These are phyloP conservation scores for Huntiella omanensis DNA, from an alignment of 2,329 filamentous ascomycete genomes.

Conservation along the genomic window DNA sequence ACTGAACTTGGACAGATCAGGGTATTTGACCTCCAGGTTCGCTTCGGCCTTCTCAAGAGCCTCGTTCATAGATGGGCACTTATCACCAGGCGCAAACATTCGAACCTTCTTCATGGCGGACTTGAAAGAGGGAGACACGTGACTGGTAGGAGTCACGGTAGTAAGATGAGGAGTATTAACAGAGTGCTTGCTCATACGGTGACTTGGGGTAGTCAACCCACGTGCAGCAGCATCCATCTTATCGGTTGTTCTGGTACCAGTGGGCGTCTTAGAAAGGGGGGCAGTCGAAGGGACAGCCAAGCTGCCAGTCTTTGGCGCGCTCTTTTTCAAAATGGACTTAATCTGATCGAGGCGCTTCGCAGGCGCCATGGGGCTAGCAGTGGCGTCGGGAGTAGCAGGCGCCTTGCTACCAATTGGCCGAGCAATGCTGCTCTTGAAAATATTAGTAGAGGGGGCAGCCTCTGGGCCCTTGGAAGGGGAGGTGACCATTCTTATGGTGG, in stretches of 20 bases:
- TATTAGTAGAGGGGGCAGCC: neutral
- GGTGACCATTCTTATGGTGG: slow-evolving; percentile 19
- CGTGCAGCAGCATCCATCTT: slow-evolving; percentile 15
- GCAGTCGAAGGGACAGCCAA: slow-evolving; percentile 26
- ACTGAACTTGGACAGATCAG: slow-evolving; percentile 29
- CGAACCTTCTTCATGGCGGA: slow-evolving; percentile 10
- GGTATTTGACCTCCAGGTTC: slow-evolving; percentile 26
- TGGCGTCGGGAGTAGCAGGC: slow-evolving; percentile 13
- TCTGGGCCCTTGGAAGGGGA: slow-evolving; percentile 28
- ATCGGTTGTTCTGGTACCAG: slow-evolving; percentile 18
- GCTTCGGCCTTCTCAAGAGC: slow-evolving; percentile 13
- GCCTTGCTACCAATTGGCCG: neutral
- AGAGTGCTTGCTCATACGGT: slow-evolving; percentile 52
- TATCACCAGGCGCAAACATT: slow-evolving; percentile 15
- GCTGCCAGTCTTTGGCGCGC: slow-evolving; percentile 16
- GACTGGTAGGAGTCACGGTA: slow-evolving; percentile 5
- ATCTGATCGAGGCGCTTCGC: slow-evolving; percentile 33
- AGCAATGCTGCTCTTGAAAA: neutral
- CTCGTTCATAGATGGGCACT: slow-evolving; percentile 19
- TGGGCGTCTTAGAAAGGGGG: slow-evolving; percentile 18
- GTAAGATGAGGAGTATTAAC: slow-evolving; percentile 57
- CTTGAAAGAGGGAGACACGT: slow-evolving; percentile 9
- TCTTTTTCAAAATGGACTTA: slow-evolving; percentile 36
- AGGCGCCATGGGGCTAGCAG: slow-evolving; percentile 16
- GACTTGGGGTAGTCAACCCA: slow-evolving; percentile 46